A percentile compares a stretch with the other conserved stretches of the same genome.
Evolutionary conservation across 1,284 basidiomycete species (phyloP).

Genomic region (Quambalaria eucalypti): DNA sequence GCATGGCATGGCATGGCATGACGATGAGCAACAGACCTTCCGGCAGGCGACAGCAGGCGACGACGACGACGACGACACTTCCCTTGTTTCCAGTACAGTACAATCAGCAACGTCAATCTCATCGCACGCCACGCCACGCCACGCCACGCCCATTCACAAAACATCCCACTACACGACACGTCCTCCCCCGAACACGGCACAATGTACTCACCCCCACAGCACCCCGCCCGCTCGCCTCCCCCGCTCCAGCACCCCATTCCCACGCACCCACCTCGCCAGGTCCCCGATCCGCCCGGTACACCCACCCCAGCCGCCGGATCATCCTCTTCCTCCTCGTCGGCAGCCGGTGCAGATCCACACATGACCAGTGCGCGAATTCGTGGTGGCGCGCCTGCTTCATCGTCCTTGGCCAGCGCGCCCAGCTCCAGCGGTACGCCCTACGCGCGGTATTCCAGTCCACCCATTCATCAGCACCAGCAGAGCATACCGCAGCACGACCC

Average conservation of each 20-base stretch:
- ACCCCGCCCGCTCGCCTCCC: slow-evolving; percentile 8
- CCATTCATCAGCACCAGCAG: background rate
- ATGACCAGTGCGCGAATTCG: background rate
- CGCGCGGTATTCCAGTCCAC: background rate
- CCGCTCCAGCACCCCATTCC: slow-evolving; percentile 45
- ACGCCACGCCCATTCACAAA: no score
- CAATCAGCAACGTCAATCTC: no score
- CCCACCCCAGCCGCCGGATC: slow-evolving; percentile 8
- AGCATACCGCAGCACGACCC: background rate
- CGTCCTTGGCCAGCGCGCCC: background rate
- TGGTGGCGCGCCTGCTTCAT: background rate
- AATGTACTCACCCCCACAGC: slow-evolving; percentile 1
- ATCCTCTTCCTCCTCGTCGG: slow-evolving; percentile 4
- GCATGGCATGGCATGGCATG: no score
- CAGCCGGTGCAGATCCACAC: slow-evolving; percentile 6
- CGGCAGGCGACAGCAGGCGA: no score
- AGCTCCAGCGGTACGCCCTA: slow-evolving; percentile 9
- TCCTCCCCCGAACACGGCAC: background rate
- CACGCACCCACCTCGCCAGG: slow-evolving; percentile 37
- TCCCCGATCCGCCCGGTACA: slow-evolving; percentile 32
- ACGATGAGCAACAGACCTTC: no score
- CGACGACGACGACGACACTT: no score
- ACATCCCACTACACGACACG: no score
- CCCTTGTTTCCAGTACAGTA: no score
- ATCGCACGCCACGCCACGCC: no score